Evolutionary conservation across 2,329 filamentous ascomycete genomes (phyloP).

Genomic region (Teratosphaeriaceae sp.): DNA sequence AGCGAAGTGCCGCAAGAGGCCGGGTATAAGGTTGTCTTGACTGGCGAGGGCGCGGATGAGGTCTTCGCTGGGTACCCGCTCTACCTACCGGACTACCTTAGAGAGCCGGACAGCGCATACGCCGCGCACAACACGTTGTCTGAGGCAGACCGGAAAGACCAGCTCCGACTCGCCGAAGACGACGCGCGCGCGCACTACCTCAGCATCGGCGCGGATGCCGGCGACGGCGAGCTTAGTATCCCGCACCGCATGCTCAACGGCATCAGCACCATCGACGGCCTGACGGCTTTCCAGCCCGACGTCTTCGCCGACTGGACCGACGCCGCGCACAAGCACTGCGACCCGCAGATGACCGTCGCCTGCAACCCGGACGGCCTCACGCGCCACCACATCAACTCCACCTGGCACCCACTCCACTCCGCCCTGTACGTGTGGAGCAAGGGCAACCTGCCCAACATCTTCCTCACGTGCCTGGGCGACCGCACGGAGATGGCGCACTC

Average conservation of each 20-base stretch:
- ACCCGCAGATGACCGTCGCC: constrained; percentile 30
- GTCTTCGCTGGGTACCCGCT: constrained; percentile 48
- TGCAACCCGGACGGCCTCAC: constrained; percentile 23
- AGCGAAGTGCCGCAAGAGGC: constrained; percentile 39
- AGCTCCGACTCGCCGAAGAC: constrained; percentile 19
- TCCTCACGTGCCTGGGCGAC: constrained; percentile 40
- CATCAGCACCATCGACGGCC: constrained; percentile 31
- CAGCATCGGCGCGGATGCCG: constrained; percentile 22
- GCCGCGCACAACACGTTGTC: constrained; percentile 17
- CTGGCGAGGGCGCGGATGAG: constrained; percentile 30
- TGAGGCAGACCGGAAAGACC: constrained; percentile 15
- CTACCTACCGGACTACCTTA: constrained; percentile 43
- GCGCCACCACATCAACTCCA: constrained; percentile 9
- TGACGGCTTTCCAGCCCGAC: constrained; percentile 30
- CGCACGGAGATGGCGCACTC: constrained; percentile 40
- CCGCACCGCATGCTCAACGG: constrained; percentile 34
- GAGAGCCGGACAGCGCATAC: constrained; percentile 40
- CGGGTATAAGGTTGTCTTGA: constrained; percentile 50
- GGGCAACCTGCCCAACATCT: constrained; percentile 31
- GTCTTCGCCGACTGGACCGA: constrained; percentile 32
- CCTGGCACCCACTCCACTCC: constrained; percentile 38
- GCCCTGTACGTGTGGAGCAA: constrained; percentile 35
- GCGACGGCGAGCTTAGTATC: constrained; percentile 14
- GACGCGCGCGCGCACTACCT: constrained; percentile 22
- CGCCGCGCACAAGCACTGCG: constrained; percentile 19